Evolutionary conservation across 495 filamentous ascomycete genomes (phyloP).

Genomic region (Sporormia fimetaria): DNA sequence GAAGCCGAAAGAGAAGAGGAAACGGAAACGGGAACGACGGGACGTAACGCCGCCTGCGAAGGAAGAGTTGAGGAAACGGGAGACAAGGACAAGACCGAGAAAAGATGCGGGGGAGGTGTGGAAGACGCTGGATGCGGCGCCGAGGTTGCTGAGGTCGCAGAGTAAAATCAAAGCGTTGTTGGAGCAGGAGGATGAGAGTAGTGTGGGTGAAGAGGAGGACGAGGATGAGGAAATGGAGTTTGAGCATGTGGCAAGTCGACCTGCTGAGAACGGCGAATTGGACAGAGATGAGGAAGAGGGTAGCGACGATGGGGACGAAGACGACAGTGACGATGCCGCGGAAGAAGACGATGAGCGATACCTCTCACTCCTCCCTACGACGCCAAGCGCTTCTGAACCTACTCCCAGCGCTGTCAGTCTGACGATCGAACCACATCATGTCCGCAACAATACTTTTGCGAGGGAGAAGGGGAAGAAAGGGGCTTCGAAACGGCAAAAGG

Average conservation of each 20-base stretch:
- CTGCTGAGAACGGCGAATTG: conserved; percentile 2
- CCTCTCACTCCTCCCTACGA: too few relatives aligned
- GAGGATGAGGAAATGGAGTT: conserved; percentile 41
- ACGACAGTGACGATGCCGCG: conserved; percentile 78
- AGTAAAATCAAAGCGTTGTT: conserved; percentile 40
- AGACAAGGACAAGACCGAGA: too few relatives aligned
- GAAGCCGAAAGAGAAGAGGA: too few relatives aligned
- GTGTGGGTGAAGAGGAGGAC: conserved; percentile 51
- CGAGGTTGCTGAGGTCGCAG: conserved; percentile 37
- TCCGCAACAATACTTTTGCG: too few relatives aligned
- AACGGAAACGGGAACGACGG: too few relatives aligned
- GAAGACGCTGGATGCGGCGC: conserved; percentile 52
- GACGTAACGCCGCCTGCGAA: too few relatives aligned
- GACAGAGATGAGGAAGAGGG: conserved; percentile 19
- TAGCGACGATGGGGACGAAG: conserved; percentile 54
- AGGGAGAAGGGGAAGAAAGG: conserved; percentile 60
- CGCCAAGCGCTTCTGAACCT: too few relatives aligned
- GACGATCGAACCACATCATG: too few relatives aligned
- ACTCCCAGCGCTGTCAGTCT: too few relatives aligned
- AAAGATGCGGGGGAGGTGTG: too few relatives aligned
- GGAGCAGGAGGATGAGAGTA: conserved; percentile 44
- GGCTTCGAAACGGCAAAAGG: conserved; percentile 69
- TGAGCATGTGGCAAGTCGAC: conserved; percentile 43
- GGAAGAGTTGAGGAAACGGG: too few relatives aligned
- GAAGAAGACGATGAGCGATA: conserved; percentile 19